Conservation (phyloP, 1,284 basidiomycete species). For the Ceratobasidium sp. region DNA sequence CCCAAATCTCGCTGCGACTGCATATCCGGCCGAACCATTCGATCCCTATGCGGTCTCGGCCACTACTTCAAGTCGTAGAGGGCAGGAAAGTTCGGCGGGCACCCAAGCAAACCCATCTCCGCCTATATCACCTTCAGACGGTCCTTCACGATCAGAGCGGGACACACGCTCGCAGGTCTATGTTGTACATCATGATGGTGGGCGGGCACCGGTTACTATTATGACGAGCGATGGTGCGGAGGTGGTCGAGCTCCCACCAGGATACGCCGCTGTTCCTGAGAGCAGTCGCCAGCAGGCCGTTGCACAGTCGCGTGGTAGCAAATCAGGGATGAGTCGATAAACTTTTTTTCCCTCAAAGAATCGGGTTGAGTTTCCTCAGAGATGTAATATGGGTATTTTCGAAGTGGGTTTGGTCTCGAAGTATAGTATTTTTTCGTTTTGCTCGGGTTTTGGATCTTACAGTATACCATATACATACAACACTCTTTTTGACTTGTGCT, state of each 20-base stretch:
- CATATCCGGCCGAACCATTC: slow-evolving; percentile 27
- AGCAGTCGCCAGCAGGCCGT: slow-evolving; percentile 17
- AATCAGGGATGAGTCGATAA: background rate
- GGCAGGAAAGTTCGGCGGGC: background rate
- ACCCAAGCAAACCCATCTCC: background rate
- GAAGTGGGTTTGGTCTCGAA: background rate
- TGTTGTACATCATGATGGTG: slow-evolving; percentile 48
- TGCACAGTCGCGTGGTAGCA: slow-evolving; percentile 9
- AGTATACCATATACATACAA: too few species aligned
- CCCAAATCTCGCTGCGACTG: slow-evolving; percentile 19
- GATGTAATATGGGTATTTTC: too few species aligned
- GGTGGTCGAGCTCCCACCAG: slow-evolving; percentile 47
- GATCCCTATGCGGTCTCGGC: slow-evolving; percentile 16
- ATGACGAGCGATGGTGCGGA: slow-evolving; percentile 47
- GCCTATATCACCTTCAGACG: slow-evolving; percentile 15
- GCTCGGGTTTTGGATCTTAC: slow-evolving; percentile 11
- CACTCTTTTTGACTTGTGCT: background rate
- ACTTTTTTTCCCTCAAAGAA: too few species aligned
- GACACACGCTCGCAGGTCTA: slow-evolving; percentile 45
- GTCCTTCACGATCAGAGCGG: background rate
- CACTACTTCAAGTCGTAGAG: background rate
- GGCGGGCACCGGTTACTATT: slow-evolving; percentile 48
- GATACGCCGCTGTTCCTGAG: slow-evolving; percentile 37
- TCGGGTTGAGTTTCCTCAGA: background rate
- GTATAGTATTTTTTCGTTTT: background rate